These are phyloP conservation scores for Mortierella sp. DNA, from an alignment of 371 early-diverging fungal genomes.

Conservation along the genomic window DNA sequence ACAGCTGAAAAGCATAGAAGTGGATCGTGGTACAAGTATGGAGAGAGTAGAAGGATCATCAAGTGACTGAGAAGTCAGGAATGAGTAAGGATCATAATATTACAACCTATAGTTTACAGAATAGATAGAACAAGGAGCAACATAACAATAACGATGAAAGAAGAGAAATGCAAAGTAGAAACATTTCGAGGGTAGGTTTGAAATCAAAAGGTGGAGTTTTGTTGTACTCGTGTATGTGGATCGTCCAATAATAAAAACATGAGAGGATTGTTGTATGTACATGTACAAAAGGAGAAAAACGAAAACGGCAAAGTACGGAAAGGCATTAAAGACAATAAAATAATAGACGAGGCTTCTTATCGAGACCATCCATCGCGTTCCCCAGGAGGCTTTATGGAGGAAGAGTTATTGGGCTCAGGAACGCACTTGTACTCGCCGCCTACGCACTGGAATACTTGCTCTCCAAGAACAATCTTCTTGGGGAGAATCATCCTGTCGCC, in stretches of 20 bases:
- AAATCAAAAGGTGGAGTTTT: background rate
- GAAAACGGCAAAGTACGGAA: background rate
- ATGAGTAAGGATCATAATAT: slow-evolving; percentile 11
- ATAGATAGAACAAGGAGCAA: background rate
- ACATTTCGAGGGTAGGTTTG: background rate
- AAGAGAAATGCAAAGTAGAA: background rate
- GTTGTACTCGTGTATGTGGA: background rate
- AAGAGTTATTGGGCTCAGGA: slow-evolving; percentile 39
- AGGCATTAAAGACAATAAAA: background rate
- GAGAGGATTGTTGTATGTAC: too few species aligned
- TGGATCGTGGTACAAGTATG: background rate
- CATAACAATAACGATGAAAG: background rate
- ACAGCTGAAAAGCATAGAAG: background rate
- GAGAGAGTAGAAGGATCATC: background rate
- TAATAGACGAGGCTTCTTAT: background rate
- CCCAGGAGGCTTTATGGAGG: slow-evolving; percentile 41
- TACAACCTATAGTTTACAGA: slow-evolving; percentile 8
- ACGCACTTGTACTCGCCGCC: slow-evolving; percentile 55
- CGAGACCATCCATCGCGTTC: slow-evolving; percentile 51
- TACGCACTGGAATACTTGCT: slow-evolving; percentile 54
- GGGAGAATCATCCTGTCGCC: slow-evolving; percentile 50
- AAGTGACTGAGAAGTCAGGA: too few species aligned
- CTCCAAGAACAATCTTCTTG: slow-evolving; percentile 52
- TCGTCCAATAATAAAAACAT: background rate
- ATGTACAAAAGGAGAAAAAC: slow-evolving; percentile 3